Evolutionary conservation across 179 eudicot genomes (phyloP), one percentile per base, ranked within the genome.

Genomic region (Drosera spatulata): DNA sequence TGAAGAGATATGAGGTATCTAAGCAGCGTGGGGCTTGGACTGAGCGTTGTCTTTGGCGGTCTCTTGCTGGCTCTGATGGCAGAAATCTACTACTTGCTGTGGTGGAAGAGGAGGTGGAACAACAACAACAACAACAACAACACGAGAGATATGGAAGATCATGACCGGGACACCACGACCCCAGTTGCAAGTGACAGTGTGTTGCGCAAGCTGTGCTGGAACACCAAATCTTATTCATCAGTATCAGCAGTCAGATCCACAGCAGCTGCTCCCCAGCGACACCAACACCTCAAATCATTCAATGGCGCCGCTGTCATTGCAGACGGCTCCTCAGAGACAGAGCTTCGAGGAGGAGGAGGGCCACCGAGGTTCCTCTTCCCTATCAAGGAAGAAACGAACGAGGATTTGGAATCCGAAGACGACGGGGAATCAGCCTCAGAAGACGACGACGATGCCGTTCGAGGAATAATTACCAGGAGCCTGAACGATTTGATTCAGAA

Each of bases 361-460:
- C 82, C 86, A 49, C 84, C 87, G 46, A 78, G 94, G 59, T 86
- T 79, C 72, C 76, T 88, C 15, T 88, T 78, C 83, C 74, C 96
- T 12, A 83, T 88, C 45, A 73, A 71, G n/a, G 96, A 88, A 64
- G 96, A 85, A 73, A 79, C 96, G 15, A 81, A 60, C 39, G 96
- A 85, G 33, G 33, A 22, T 22, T 22, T 22, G 33, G 33, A 22
- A 22, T 22, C 33, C 33, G 33, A 22, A 22, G 94, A 87, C 64
- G 87, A 82, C 69, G 81, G 82, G 44, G 83, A 65, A 68, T 62
- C 81, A 37, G 69, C 66, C 12, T 46, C 49, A 6, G 49, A 55
- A 65, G 48, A 40, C n/a, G 22, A 61, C 53, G 13, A 44, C 61
- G 41, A 72, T 46, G 48, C 65, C 57, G 60, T 79, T 73, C 51